Evolutionary conservation across 306 rosid species (phyloP).

Genomic region (Lotus japonicus): DNA sequence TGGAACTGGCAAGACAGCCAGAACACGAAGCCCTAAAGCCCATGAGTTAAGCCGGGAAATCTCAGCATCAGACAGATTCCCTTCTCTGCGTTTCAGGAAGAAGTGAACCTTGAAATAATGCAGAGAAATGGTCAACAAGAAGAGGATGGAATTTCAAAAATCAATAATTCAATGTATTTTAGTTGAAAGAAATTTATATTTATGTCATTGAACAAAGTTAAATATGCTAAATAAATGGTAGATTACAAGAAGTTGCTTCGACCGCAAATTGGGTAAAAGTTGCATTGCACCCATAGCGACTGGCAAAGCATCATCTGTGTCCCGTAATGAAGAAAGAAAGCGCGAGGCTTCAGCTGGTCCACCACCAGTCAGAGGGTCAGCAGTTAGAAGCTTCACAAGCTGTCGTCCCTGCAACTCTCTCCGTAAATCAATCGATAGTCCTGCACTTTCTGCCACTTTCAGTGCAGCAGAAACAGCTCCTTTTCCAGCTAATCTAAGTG

Average conservation of each 20-base stretch:
- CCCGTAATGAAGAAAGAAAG: constrained; percentile 91
- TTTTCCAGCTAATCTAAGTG: constrained; percentile 91
- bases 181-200: background rate
- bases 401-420: constrained; percentile 96
- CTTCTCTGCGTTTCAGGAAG: constrained; percentile 95
- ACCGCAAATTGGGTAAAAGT: constrained; percentile 87
- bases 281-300: constrained; percentile 99
- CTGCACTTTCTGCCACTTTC: constrained; percentile 98
- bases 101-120: constrained; percentile 75
- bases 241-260: constrained; percentile 95
- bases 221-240: constrained; percentile 19
- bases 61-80: constrained; percentile 82
- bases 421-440: constrained; percentile 78
- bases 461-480: constrained; percentile 99
- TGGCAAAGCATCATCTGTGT: constrained; percentile 91
- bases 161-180: background rate
- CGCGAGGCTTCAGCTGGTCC: constrained; percentile 99
- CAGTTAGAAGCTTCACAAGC: constrained; percentile 97
- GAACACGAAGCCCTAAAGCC: constrained; percentile 98
- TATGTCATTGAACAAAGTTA: background rate
- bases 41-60: constrained; percentile 90
- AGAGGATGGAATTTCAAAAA: constrained; percentile 20
- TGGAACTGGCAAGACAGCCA: constrained; percentile 86
- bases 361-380: constrained; percentile 97
- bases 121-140: constrained; percentile 20